Evolutionary conservation across 441 rosid genomes (phyloP).

Genomic region (Geranium incanum): DNA sequence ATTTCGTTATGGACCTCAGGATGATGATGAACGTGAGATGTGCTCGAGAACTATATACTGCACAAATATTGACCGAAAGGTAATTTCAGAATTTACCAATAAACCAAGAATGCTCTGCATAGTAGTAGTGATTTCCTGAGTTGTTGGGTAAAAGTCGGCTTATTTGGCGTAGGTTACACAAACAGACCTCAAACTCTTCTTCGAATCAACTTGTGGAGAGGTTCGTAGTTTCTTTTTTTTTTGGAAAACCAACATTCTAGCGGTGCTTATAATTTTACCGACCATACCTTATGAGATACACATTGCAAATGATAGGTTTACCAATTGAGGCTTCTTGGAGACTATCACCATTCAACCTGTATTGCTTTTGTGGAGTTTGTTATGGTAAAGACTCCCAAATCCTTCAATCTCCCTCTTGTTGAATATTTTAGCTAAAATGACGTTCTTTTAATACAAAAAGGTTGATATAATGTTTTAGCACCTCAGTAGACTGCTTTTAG

Average conservation of each 20-base stretch:
- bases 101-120: not conserved
- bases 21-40: slow-evolving; percentile 27
- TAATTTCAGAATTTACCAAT: not conserved
- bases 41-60: slow-evolving; percentile 28
- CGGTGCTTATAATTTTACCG: not conserved
- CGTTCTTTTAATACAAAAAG: no score
- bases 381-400: slow-evolving; percentile 15
- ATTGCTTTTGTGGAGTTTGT: slow-evolving; percentile 27
- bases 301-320: slow-evolving; percentile 16
- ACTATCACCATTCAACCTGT: slow-evolving; percentile 23
- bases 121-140: no score
- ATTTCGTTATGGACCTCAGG: slow-evolving; percentile 11
- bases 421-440: no score
- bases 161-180: slow-evolving; percentile 6
- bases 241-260: not conserved
- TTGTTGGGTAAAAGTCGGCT: not conserved
- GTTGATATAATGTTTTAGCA: no score
- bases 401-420: not conserved
- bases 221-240: not conserved
- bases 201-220: slow-evolving; percentile 19
- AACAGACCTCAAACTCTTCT: not conserved
- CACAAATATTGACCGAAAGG: slow-evolving; percentile 26
- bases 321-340: slow-evolving; percentile 27
- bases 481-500: no score
- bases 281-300: not conserved